These are phyloP conservation scores for Aspergillus haitiensis DNA, from an alignment of 495 filamentous ascomycete species.

Conservation along the genomic window DNA sequence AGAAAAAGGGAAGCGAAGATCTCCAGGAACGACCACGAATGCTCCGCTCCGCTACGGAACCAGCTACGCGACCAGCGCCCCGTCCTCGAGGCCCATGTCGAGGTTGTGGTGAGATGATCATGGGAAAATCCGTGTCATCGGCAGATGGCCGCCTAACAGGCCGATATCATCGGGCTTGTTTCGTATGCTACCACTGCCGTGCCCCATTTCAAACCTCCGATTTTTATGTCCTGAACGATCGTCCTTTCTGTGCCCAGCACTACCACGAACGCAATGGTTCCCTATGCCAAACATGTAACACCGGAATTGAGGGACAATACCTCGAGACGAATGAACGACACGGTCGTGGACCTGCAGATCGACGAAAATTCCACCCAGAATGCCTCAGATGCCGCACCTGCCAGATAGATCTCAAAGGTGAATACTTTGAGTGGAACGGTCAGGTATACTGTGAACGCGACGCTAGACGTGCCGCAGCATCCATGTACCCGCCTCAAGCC, in stretches of 20 bases:
- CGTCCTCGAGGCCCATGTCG: slow-evolving; percentile 73
- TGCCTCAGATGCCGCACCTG: slow-evolving; percentile 78
- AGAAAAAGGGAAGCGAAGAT: slow-evolving; percentile 13
- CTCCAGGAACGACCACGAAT: slow-evolving; percentile 27
- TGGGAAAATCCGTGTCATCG: slow-evolving; percentile 88
- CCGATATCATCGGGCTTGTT: slow-evolving; percentile 90
- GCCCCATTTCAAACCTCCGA: slow-evolving; percentile 82
- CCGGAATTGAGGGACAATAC: slow-evolving; percentile 91
- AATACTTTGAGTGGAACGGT: slow-evolving; percentile 70
- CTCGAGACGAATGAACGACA: slow-evolving; percentile 67
- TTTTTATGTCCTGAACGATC: slow-evolving; percentile 87
- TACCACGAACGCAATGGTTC: slow-evolving; percentile 91
- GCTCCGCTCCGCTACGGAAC: slow-evolving; percentile 26
- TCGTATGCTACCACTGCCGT: slow-evolving; percentile 83
- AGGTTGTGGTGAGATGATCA: slow-evolving; percentile 74
- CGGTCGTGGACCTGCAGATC: slow-evolving; percentile 46
- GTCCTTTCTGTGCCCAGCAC: slow-evolving; percentile 87
- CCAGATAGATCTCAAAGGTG: slow-evolving; percentile 56
- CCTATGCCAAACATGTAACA: slow-evolving; percentile 74
- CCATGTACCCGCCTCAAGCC: slow-evolving; percentile 36
- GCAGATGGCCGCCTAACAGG: slow-evolving; percentile 92
- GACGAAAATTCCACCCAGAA: slow-evolving; percentile 78
- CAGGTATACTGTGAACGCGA: slow-evolving; percentile 82
- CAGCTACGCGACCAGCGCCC: slow-evolving; percentile 28
- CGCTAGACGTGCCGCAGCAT: slow-evolving; percentile 61